Evolutionary conservation across 2,329 filamentous ascomycete species (phyloP), one percentile per base, ranked within the genome.

Genomic region (Penicillium sp.): DNA sequence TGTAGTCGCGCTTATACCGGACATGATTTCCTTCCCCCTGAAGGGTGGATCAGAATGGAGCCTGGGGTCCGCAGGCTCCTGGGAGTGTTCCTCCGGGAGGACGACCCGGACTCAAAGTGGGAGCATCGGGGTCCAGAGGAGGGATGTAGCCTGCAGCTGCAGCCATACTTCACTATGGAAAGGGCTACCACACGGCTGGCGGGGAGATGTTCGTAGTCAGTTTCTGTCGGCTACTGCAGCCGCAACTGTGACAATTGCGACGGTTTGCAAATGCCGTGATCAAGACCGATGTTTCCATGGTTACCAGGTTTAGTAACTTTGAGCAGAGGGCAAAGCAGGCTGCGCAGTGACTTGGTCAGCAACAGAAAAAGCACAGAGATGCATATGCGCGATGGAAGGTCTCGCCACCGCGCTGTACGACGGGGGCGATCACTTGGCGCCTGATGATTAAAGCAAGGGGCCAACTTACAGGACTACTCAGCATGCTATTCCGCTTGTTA

Each of bases 401-500:
- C 47, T 57, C 39, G 52, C 52, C 49, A 50, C 29, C 16, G 54
- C 45, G 7, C 11, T 56, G 51, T 37, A 40, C 39, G 33, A 27
- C 25, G 42, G 38, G 33, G 40, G 38, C 43, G 45, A 37, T 41
- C 43, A 28, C 54, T 56, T 55, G 52, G 55, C 49, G 36, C 41
- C 19, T 32, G 36, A 41, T 48, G 42, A 36, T 3, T n/a, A 33
- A 50, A 40, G 45, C 42, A 48, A 52, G 38, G 48, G 46, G 39
- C 27, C 37, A 34, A 83, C 87, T 72, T 82, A 94, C 88, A 63
- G 91, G 91, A 74, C 89, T 95, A 76, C 94, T 96, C 45, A 96
- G 77, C 79, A 95, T 94, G 68, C 83, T 91, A 68, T 95, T 88
- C 47, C 91, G 80, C 75, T 94, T 94, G 70, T 90, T 95, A 46